These are phyloP conservation scores for Eimeria acervulina DNA, from an alignment of 169 alveolate species.

Conservation along the genomic window DNA sequence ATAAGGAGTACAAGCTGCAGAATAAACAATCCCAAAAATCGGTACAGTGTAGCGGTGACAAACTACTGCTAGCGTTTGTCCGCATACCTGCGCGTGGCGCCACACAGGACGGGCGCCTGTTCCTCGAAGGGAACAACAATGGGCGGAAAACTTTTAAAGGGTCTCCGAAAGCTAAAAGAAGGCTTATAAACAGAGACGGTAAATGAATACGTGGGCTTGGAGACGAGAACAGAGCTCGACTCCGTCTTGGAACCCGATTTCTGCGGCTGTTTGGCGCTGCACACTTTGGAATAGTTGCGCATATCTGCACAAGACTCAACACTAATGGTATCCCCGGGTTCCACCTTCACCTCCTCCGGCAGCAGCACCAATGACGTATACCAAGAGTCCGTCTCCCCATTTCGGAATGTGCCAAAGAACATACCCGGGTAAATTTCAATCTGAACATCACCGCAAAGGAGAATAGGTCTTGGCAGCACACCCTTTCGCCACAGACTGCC, in stretches of 20 bases:
- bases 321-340: slow-evolving; percentile 31
- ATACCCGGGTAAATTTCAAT: slow-evolving; percentile 64
- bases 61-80: slow-evolving; percentile 53
- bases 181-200: slow-evolving; percentile 30
- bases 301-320: slow-evolving; percentile 51
- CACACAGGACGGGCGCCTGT: slow-evolving; percentile 72
- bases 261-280: slow-evolving; percentile 60
- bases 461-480: not conserved
- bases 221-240: slow-evolving; percentile 33
- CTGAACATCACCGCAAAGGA: not conserved
- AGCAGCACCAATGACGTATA: slow-evolving; percentile 70
- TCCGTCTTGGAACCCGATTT: slow-evolving; percentile 27
- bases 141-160: slow-evolving; percentile 37
- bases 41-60: not conserved
- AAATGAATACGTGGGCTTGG: slow-evolving; percentile 70
- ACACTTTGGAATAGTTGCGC: slow-evolving; percentile 46
- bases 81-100: slow-evolving; percentile 68
- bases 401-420: slow-evolving; percentile 69
- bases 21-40: not conserved
- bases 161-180: slow-evolving; percentile 24
- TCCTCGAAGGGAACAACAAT: slow-evolving; percentile 67
- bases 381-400: slow-evolving; percentile 77
- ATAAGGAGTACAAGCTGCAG: not conserved
- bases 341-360: slow-evolving; percentile 78
- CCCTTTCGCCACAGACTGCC: not conserved